A percentile compares a stretch with the other conserved stretches of the same genome.
Conservation (phyloP, 805 yeast genomes). For the Wickerhamiella galacta region DNA sequence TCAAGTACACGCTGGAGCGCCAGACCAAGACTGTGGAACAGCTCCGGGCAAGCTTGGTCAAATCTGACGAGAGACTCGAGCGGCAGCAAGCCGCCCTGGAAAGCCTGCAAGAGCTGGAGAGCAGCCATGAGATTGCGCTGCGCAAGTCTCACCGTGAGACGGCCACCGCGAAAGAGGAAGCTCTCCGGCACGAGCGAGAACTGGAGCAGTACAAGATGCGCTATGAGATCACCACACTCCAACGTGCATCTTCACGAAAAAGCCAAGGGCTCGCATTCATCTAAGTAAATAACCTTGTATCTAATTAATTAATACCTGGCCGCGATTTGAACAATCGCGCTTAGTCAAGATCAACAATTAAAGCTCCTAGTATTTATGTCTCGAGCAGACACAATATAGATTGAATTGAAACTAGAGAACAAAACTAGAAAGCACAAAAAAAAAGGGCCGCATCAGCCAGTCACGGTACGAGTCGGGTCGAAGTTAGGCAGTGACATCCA, state of each 20-base stretch:
- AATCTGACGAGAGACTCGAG: slow-evolving; percentile 31
- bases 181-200: not conserved
- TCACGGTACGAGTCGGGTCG: too few species aligned
- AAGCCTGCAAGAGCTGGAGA: slow-evolving; percentile 22
- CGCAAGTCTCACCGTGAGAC: slow-evolving; percentile 1
- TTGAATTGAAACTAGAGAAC: too few species aligned
- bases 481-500: too few species aligned
- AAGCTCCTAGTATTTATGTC: too few species aligned
- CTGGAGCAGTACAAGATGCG: slow-evolving; percentile 1
- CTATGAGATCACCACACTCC: not conserved
- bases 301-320: not conserved
- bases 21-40: slow-evolving; percentile 17
- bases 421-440: too few species aligned
- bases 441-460: too few species aligned
- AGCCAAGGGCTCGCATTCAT: not conserved
- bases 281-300: not conserved
- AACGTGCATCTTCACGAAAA: too few species aligned
- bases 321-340: too few species aligned
- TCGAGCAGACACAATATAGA: too few species aligned
- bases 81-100: slow-evolving; percentile 25
- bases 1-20: slow-evolving; percentile 13
- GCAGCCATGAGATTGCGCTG: not conserved
- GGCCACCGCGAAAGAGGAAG: not conserved
- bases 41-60: slow-evolving; percentile 35
- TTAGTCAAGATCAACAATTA: too few species aligned